A percentile compares a stretch with the other conserved stretches of the same genome.
These are phyloP conservation scores for Arabidopsis hybrid DNA, from an alignment of 441 rosid genomes.

Conservation along the genomic window DNA sequence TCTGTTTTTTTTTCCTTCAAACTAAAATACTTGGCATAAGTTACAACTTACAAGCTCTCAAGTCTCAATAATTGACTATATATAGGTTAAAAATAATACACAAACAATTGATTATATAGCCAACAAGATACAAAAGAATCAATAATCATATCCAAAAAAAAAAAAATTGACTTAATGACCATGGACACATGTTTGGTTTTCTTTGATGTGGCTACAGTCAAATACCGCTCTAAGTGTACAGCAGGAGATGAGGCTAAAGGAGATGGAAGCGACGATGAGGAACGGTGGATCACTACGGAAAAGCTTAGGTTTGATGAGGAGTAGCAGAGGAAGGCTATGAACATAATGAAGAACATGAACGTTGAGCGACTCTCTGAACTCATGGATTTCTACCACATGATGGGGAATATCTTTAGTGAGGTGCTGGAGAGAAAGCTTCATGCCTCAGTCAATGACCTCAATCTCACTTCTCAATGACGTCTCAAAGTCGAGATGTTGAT, in stretches of 20 bases:
- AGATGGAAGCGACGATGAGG: conserved; percentile 91
- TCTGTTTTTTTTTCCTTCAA: too few relatives aligned
- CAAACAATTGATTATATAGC: too few relatives aligned
- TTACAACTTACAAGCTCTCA: too few relatives aligned
- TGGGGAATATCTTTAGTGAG: conserved; percentile 84
- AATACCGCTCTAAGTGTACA: conserved; percentile 69
- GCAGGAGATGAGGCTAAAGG: conserved; percentile 81
- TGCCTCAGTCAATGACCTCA: conserved; percentile 43
- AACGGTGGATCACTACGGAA: conserved; percentile 64
- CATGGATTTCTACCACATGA: conserved; percentile 72
- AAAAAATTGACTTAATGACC: too few relatives aligned
- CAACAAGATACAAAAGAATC: too few relatives aligned
- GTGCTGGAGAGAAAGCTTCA: conserved; percentile 63
- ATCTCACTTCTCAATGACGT: conserved; percentile 22
- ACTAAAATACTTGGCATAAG: too few relatives aligned
- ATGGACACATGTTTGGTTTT: neutral
- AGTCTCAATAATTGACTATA: too few relatives aligned
- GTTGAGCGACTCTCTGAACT: conserved; percentile 75
- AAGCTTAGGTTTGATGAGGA: conserved; percentile 66
- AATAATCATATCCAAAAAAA: too few relatives aligned
- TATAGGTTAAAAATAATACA: too few relatives aligned
- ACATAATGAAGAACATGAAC: conserved; percentile 71
- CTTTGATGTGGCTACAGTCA: conserved; percentile 52
- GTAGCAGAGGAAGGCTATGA: conserved; percentile 66
- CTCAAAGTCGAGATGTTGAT: neutral